Evolutionary conservation across 495 filamentous ascomycete species (phyloP).

Genomic region (Xanthoparmelia taractica): DNA sequence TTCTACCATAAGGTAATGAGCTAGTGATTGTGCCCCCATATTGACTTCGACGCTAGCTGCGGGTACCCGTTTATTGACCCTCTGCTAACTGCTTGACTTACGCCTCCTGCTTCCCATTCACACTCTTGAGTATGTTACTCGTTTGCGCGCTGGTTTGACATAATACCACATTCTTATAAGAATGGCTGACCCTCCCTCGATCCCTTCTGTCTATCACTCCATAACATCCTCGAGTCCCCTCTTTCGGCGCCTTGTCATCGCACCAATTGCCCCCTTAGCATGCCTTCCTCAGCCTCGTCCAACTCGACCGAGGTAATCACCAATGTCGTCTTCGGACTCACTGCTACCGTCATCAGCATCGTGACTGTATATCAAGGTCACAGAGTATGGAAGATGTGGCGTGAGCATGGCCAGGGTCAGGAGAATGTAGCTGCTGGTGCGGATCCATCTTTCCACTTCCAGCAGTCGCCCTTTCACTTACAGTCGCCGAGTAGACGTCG

Average conservation of each 20-base stretch:
- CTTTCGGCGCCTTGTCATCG: background rate
- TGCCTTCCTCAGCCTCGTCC: conserved; percentile 14
- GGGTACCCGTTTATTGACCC: too few relatives aligned
- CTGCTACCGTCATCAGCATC: conserved; percentile 13
- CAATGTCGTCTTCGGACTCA: conserved; percentile 17
- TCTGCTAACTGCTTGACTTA: too few relatives aligned
- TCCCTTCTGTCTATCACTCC: background rate
- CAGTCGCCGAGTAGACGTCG: background rate
- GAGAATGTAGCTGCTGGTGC: background rate
- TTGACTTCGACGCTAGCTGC: too few relatives aligned
- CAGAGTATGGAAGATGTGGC: conserved; percentile 15
- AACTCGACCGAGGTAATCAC: background rate
- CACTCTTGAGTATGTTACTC: too few relatives aligned
- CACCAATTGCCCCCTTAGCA: background rate
- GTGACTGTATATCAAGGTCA: conserved; percentile 17
- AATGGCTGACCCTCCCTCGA: background rate
- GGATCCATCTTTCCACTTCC: too few relatives aligned
- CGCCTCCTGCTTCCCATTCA: too few relatives aligned
- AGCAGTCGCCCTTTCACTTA: background rate
- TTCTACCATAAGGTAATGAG: too few relatives aligned
- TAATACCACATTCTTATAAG: too few relatives aligned
- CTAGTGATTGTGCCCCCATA: too few relatives aligned
- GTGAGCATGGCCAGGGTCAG: background rate
- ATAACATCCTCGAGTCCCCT: background rate
- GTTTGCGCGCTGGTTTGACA: too few relatives aligned